Evolutionary conservation across 768 basidiomycete species (phyloP).

Genomic region (Inosperma sp.): DNA sequence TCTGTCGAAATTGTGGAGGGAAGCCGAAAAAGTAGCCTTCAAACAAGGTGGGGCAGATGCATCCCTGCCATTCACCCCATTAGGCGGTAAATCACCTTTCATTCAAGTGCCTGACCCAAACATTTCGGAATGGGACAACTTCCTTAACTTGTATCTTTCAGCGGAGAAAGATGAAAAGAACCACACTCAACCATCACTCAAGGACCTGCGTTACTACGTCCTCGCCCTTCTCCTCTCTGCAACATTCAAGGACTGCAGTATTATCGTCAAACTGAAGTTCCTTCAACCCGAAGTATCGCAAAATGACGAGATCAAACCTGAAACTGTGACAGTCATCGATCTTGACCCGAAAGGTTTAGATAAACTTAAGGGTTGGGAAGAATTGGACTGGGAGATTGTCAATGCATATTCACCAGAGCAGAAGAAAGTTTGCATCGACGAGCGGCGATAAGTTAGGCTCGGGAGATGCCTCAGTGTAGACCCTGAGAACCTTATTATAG

Average conservation of each 20-base stretch:
- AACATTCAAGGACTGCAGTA: conserved; percentile 95
- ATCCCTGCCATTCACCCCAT: conserved; percentile 23
- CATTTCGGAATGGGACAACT: conserved; percentile 60
- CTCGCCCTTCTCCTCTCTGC: conserved; percentile 83
- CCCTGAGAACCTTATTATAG: too few species aligned
- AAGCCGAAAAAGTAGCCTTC: conserved; percentile 25
- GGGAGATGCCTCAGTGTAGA: too few species aligned
- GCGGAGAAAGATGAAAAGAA: conserved; percentile 30
- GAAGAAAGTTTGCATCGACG: conserved; percentile 33
- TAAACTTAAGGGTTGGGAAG: conserved; percentile 65
- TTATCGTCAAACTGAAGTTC: conserved; percentile 35
- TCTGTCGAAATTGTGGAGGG: conserved; percentile 45
- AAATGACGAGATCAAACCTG: conserved; percentile 14
- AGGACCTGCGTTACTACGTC: conserved; percentile 55
- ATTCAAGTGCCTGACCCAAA: conserved; percentile 45
- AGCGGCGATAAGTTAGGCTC: conserved; percentile 12
- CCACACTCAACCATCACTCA: conserved; percentile 35
- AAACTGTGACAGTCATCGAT: conserved; percentile 70
- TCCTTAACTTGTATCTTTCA: conserved; percentile 51
- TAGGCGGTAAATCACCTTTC: conserved; percentile 32
- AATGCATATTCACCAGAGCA: conserved; percentile 18
- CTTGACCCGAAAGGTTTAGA: conserved; percentile 74
- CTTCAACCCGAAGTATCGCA: conserved; percentile 19
- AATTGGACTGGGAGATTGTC: conserved; percentile 64
- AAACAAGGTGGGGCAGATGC: conserved; percentile 11